Percentiles rank a stretch among this genome's conserved stretches.
Evolutionary conservation across 441 rosid species (phyloP).

Genomic region (Viola pubescens): DNA sequence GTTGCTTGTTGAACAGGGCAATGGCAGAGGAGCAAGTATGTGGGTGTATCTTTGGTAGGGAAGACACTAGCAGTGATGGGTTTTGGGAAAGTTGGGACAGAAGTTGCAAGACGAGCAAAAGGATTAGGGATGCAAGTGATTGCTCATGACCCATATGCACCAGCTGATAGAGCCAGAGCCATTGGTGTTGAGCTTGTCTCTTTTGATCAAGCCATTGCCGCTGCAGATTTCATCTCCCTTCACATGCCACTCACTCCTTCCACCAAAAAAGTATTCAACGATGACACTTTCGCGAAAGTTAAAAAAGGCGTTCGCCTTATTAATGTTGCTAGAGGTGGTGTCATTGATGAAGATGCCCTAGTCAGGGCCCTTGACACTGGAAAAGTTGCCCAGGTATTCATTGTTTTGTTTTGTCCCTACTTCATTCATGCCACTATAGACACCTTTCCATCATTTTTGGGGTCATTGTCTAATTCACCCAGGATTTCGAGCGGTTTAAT

Average conservation of each 20-base stretch:
- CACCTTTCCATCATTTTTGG: no score
- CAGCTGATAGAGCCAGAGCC: constrained; percentile 82
- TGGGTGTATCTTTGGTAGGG: constrained; percentile 86
- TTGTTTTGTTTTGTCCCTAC: neutral
- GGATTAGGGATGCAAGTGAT: constrained; percentile 88
- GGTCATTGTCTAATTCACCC: no score
- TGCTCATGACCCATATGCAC: constrained; percentile 85
- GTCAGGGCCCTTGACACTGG: constrained; percentile 79
- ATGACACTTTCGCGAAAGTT: constrained; percentile 62
- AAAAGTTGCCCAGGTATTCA: constrained; percentile 60
- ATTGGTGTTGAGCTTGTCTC: constrained; percentile 71
- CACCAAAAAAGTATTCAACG: constrained; percentile 58
- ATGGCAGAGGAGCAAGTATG: constrained; percentile 83
- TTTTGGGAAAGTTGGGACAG: constrained; percentile 87
- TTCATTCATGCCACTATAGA: neutral
- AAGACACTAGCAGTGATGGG: constrained; percentile 82
- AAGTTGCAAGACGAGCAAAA: constrained; percentile 85
- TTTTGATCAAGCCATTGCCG: constrained; percentile 62
- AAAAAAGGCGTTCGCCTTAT: constrained; percentile 80
- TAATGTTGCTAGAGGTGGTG: constrained; percentile 94
- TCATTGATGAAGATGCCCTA: constrained; percentile 83
- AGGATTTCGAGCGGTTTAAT: no score
- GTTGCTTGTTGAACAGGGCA: constrained; percentile 35
- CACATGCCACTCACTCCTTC: constrained; percentile 89
- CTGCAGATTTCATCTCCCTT: constrained; percentile 76